phyloP scores from a whole-genome alignment of 2,329 filamentous ascomycete species.

The Calonectria hongkongensis region DNA sequence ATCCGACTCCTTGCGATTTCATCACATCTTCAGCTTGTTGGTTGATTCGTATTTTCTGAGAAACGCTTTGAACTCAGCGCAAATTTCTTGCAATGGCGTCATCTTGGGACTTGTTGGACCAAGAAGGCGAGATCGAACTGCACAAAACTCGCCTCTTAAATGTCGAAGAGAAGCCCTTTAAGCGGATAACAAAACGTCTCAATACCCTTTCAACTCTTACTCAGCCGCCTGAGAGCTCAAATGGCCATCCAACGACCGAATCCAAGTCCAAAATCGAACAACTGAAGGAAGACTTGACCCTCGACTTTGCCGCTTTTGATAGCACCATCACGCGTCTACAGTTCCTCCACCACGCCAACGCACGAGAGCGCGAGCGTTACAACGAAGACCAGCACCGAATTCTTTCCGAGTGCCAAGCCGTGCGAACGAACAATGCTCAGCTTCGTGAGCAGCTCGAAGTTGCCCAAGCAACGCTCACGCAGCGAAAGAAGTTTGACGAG shows the following conservation, averaged over 20 bases:
- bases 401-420: constrained; percentile 83
- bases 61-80: constrained; percentile 7
- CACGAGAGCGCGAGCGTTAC: constrained; percentile 88
- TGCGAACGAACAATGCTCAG: constrained; percentile 83
- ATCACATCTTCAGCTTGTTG: not conserved
- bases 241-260: constrained; percentile 64
- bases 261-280: constrained; percentile 74
- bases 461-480: constrained; percentile 83
- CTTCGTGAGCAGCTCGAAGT: constrained; percentile 85
- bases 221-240: constrained; percentile 55
- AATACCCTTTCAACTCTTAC: constrained; percentile 79
- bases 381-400: constrained; percentile 87
- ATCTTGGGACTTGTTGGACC: constrained; percentile 81
- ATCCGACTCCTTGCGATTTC: not conserved
- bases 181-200: constrained; percentile 89
- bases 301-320: constrained; percentile 93
- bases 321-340: constrained; percentile 91
- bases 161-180: constrained; percentile 94
- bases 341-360: constrained; percentile 89
- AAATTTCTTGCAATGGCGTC: constrained; percentile 59
- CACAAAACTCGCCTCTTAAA: constrained; percentile 91
- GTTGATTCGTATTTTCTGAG: not conserved
- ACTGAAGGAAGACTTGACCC: constrained; percentile 87
- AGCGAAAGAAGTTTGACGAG: constrained; percentile 91
- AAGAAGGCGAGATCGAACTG: constrained; percentile 86